Conservation (phyloP, 257 asterid genomes). For the Capsicum rhomboideum region DNA sequence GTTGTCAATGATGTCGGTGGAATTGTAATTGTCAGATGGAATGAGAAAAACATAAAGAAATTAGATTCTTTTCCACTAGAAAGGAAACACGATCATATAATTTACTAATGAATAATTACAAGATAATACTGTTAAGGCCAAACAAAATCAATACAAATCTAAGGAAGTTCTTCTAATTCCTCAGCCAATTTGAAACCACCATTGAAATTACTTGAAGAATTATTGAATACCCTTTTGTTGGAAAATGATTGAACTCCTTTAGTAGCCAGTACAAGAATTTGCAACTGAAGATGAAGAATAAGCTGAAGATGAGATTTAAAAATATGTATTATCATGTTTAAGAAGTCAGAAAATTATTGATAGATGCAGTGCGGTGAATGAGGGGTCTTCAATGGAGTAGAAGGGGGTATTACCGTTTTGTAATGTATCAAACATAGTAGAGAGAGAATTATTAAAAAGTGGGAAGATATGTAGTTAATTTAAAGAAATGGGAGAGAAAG, state of each 20-base stretch:
- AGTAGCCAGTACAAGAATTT: background rate
- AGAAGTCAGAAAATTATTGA: constrained; percentile 47
- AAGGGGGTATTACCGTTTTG: no score
- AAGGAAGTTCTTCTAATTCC: constrained; percentile 10
- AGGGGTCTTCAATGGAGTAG: no score
- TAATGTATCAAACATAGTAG: no score
- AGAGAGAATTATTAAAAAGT: no score
- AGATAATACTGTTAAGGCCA: constrained; percentile 11
- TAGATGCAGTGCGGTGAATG: no score
- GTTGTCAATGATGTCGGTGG: no score
- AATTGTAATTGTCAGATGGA: no score
- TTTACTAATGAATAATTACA: background rate
- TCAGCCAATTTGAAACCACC: background rate
- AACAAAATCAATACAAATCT: constrained; percentile 18
- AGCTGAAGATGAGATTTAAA: constrained; percentile 9
- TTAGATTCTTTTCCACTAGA: background rate
- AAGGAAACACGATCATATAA: background rate
- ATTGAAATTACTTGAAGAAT: background rate
- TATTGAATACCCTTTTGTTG: background rate
- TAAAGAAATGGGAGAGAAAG: no score
- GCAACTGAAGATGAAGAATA: background rate
- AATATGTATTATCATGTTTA: constrained; percentile 32
- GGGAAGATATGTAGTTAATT: no score
- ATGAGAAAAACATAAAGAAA: background rate
- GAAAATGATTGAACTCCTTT: background rate